Conservation (phyloP, 352 stramenopile genomes). For the Phytopythium cucurbitacearum region DNA sequence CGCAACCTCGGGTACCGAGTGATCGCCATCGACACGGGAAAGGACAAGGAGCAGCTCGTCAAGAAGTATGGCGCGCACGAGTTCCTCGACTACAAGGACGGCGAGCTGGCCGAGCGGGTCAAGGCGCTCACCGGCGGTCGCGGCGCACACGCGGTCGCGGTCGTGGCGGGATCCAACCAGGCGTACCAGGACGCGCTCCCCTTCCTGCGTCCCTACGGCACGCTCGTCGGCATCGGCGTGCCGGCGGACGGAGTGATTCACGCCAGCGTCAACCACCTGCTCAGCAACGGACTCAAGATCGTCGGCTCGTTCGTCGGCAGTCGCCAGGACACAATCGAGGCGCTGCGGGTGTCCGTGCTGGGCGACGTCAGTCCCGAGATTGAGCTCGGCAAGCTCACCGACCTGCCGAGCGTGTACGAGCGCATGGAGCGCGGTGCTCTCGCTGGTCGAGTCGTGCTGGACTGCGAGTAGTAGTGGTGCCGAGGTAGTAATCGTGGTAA, state of each 20-base stretch:
- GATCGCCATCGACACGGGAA: conserved; percentile 61
- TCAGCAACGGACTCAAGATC: conserved; percentile 51
- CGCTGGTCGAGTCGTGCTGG: conserved; percentile 35
- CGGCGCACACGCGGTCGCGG: conserved; percentile 53
- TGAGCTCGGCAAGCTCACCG: conserved; percentile 22
- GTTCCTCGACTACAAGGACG: conserved; percentile 72
- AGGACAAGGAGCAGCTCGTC: conserved; percentile 59
- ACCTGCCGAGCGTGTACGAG: conserved; percentile 37
- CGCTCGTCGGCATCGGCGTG: conserved; percentile 59
- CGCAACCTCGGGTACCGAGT: conserved; percentile 72
- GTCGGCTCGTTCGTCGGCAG: conserved; percentile 49
- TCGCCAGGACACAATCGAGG: conserved; percentile 50
- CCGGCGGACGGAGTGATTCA: conserved; percentile 36
- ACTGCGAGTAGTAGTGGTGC: conserved; percentile 27
- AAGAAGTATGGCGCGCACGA: conserved; percentile 56
- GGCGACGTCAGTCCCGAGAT: conserved; percentile 22
- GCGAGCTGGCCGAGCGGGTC: conserved; percentile 41
- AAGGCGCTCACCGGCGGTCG: conserved; percentile 30
- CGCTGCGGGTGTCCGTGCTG: conserved; percentile 36
- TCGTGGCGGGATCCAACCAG: conserved; percentile 62
- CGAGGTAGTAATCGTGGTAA: too few relatives aligned
- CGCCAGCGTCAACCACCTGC: conserved; percentile 24
- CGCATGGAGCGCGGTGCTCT: conserved; percentile 34
- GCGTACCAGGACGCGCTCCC: conserved; percentile 43
- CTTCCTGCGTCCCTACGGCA: conserved; percentile 64